A percentile compares a stretch with the other conserved stretches of the same genome.
Evolutionary conservation across 371 early-diverging fungal genomes (phyloP).

Genomic region (Catenaria anguillulae): DNA sequence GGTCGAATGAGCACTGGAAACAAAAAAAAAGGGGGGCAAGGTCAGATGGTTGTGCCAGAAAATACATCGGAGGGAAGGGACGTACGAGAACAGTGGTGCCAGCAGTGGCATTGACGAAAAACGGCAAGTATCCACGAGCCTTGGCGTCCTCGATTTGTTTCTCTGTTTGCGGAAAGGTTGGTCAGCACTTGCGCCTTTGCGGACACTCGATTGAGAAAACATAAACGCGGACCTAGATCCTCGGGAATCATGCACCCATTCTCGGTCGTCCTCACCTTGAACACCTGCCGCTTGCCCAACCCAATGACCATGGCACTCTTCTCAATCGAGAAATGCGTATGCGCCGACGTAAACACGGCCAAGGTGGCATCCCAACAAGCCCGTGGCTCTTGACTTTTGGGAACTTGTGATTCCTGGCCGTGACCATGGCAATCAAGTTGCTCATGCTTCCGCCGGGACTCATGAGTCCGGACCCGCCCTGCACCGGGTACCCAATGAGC

Average conservation of each 20-base stretch:
- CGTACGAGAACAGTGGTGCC: conserved; percentile 68
- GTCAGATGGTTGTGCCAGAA: too few species aligned
- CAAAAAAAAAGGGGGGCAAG: too few species aligned
- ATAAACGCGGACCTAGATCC: conserved; percentile 30
- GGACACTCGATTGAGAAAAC: too few species aligned
- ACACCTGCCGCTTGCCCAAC: conserved; percentile 49
- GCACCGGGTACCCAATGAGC: conserved; percentile 19
- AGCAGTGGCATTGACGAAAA: conserved; percentile 70
- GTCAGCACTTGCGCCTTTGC: too few species aligned
- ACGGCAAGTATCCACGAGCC: conserved; percentile 37
- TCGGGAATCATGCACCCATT: conserved; percentile 47
- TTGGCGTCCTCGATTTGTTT: conserved; percentile 24
- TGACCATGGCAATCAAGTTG: conserved; percentile 63
- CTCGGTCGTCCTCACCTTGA: conserved; percentile 47
- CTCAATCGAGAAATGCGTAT: conserved; percentile 65
- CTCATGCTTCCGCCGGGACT: conserved; percentile 70
- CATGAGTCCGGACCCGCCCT: conserved; percentile 47
- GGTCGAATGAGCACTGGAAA: conserved; percentile 67
- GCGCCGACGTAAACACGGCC: conserved; percentile 53
- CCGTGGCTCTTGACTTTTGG: conserved; percentile 40
- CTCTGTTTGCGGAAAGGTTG: too few species aligned
- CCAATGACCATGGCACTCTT: conserved; percentile 61
- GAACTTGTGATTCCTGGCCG: conserved; percentile 52
- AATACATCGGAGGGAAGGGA: too few species aligned
- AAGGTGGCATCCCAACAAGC: conserved; percentile 15